phyloP scores from a whole-genome alignment of 129 eudicot genomes.

The Ambrosia artemisiifolia region DNA sequence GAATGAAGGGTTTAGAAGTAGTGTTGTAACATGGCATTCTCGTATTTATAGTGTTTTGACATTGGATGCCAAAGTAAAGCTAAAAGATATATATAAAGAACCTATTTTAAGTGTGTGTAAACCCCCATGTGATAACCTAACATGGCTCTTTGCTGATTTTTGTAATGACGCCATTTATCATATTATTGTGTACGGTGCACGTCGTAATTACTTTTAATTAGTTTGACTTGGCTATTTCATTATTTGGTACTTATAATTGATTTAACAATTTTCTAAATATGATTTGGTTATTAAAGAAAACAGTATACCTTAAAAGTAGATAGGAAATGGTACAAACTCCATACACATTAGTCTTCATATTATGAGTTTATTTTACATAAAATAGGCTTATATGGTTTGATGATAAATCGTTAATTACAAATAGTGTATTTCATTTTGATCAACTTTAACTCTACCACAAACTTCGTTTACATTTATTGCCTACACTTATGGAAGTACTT shows the following conservation, averaged over 20 bases:
- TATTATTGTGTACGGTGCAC: slow-evolving; percentile 34
- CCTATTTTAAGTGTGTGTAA: slow-evolving; percentile 19
- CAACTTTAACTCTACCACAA: no score
- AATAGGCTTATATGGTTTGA: no score
- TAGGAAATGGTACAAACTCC: not conserved
- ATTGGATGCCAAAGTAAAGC: slow-evolving; percentile 24
- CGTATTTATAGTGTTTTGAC: slow-evolving; percentile 32
- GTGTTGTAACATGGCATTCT: slow-evolving; percentile 2
- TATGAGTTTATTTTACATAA: no score
- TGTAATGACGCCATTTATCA: slow-evolving; percentile 14
- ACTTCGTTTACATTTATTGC: no score
- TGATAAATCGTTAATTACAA: no score
- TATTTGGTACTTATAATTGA: not conserved
- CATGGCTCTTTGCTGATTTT: slow-evolving; percentile 22
- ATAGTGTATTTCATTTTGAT: no score
- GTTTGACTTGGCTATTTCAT: slow-evolving; percentile 26
- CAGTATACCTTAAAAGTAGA: not conserved
- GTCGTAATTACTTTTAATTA: slow-evolving; percentile 16
- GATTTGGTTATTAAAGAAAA: not conserved
- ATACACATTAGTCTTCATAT: no score
- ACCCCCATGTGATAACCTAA: slow-evolving; percentile 31
- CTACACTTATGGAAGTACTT: no score
- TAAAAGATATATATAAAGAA: slow-evolving; percentile 4
- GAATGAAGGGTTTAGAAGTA: slow-evolving; percentile 8
- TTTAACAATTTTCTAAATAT: not conserved